These are phyloP conservation scores for Magnolia sinica DNA, from an alignment of 164 flowering plant genomes.

Conservation along the genomic window DNA sequence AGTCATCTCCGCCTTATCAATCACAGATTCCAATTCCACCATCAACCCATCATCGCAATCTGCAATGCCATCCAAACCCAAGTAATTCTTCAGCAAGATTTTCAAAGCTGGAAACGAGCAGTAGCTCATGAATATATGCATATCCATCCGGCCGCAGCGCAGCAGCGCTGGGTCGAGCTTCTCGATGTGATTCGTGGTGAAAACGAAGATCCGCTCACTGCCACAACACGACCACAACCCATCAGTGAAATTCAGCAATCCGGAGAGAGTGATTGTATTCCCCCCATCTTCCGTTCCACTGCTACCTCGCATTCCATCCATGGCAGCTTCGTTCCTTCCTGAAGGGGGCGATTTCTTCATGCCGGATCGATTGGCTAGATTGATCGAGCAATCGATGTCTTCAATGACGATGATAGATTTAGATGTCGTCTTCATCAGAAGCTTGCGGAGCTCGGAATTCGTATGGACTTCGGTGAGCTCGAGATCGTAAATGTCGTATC, in stretches of 20 bases:
- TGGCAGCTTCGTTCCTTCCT: conserved; percentile 18
- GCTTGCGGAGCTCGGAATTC: conserved; percentile 69
- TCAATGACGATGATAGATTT: conserved; percentile 86
- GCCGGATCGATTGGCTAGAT: conserved; percentile 28
- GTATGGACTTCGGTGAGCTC: conserved; percentile 67
- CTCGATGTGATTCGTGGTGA: conserved; percentile 90
- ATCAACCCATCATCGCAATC: conserved; percentile 32
- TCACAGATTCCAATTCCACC: conserved; percentile 36
- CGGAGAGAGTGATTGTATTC: conserved; percentile 73
- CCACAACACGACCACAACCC: conserved; percentile 96
- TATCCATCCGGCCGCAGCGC: conserved; percentile 83
- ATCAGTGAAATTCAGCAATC: conserved; percentile 81
- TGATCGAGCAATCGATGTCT: conserved; percentile 78
- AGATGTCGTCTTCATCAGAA: conserved; percentile 70
- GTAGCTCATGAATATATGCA: conserved; percentile 76
- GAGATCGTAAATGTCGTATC: conserved; percentile 74
- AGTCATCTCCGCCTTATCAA: conserved; percentile 67
- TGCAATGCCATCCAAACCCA: conserved; percentile 33
- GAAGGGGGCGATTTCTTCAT: conserved; percentile 24
- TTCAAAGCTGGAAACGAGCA: conserved; percentile 57
- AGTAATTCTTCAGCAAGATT: conserved; percentile 65
- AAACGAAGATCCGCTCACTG: conserved; percentile 83
- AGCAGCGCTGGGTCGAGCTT: conserved; percentile 88
- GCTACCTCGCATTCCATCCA: conserved; percentile 31
- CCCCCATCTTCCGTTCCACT: conserved; percentile 19